These are phyloP conservation scores for Gleditsia sinensis DNA, from an alignment of 306 rosid genomes.

Conservation along the genomic window DNA sequence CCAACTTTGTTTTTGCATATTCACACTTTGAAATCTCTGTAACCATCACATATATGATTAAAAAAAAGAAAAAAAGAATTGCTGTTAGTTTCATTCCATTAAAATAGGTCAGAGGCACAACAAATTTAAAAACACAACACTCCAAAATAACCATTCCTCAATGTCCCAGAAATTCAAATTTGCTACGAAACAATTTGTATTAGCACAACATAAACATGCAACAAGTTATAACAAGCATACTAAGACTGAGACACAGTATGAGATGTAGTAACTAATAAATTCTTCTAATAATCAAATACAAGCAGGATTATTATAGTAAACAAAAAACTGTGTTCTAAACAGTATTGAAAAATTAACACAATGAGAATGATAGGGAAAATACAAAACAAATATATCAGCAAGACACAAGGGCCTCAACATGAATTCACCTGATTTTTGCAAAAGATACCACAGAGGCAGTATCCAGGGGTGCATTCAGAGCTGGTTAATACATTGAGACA, in stretches of 20 bases:
- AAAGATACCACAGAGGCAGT: conserved; percentile 67
- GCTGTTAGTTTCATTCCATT: conserved; percentile 23
- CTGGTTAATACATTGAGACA: conserved; percentile 88
- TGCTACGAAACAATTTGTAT: not conserved
- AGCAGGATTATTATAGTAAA: not conserved
- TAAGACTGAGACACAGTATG: not conserved
- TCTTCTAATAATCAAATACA: conserved; percentile 18
- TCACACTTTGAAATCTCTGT: conserved; percentile 92
- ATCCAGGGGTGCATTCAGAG: conserved; percentile 89
- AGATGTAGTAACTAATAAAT: not conserved
- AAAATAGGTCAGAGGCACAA: conserved; percentile 26
- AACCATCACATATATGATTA: conserved; percentile 36
- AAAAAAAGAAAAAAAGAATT: conserved; percentile 24
- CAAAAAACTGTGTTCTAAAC: conserved; percentile 8
- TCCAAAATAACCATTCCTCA: not conserved
- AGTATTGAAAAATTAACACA: not conserved
- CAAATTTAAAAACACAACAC: not conserved
- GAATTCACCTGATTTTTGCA: conserved; percentile 94
- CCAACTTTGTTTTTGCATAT: conserved; percentile 85
- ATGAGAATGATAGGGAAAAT: not conserved
- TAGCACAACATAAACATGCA: conserved; percentile 9
- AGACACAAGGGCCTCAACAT: not conserved
- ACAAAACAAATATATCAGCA: not conserved
- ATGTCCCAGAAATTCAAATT: not conserved
- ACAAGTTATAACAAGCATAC: conserved; percentile 7